Evolutionary conservation across 1,284 basidiomycete species (phyloP), one percentile per base, ranked within the genome.

Genomic region (Trametes hirsuta): DNA sequence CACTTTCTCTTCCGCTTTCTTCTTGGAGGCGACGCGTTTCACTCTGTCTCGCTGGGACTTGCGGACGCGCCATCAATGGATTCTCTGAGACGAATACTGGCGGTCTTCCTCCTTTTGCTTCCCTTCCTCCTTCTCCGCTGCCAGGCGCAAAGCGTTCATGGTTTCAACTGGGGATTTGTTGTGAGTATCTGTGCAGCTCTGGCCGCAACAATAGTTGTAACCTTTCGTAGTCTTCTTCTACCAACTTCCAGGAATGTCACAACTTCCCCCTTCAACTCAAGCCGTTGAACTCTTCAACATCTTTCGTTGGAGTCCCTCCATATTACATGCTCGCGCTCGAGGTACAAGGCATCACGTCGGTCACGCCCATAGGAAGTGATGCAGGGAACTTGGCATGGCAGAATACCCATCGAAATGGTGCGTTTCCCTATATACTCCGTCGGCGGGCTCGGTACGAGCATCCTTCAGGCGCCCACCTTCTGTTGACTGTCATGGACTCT

Each of bases 291-390:
- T 30, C 41, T 24, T 60, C 65, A 30, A 52, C 58, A 14, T 42
- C 62, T 2, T 49, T 47, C 15, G 34, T 68, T 24, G 80, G 77
- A 0, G 67, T 72, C 1, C 75, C 81, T 3, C 82, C 81, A 1
- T 85, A 79, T 63, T 83, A 79, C 66, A 78, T 85, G 77, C 73
- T 81, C 35, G 78, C 81, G 0, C 78, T 80, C 55, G 76, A 77
- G 37, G 55, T 73, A 6, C 73, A 74, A 4, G 79, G 79, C 4
- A 73, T 77, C 4, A 77, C 81, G 0, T 76, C 74, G 11, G 78
- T 76, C 10, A 71, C 72, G 2, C 59, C 71, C 14, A 71, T 83
- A 39, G 83, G 82, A 18, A 69, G 66, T 6, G 73, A 80, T 50
- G 71, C 72, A 12, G 67, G 60, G 34, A 72, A 75, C 30, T 63